A percentile compares a stretch with the other conserved stretches of the same genome.
phyloP scores from a whole-genome alignment of 805 yeast genomes.

The Candida sonorensis region DNA sequence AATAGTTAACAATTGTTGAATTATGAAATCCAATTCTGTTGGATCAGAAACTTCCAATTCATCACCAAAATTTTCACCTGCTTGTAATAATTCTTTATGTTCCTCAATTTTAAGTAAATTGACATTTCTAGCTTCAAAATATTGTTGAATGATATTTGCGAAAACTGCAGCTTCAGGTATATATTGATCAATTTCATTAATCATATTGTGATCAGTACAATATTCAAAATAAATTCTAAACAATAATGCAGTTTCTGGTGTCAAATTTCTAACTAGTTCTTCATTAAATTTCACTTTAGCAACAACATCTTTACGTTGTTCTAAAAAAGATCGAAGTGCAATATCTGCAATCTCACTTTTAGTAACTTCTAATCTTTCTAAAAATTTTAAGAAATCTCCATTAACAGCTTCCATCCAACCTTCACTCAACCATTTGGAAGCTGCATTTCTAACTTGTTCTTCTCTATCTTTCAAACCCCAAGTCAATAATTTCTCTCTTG shows the following conservation, averaged over 20 bases:
- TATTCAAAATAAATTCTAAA: slow-evolving; percentile 59
- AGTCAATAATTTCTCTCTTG: slow-evolving; percentile 59
- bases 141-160: slow-evolving; percentile 50
- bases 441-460: slow-evolving; percentile 61
- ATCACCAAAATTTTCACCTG: slow-evolving; percentile 11
- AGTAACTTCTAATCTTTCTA: slow-evolving; percentile 67
- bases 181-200: slow-evolving; percentile 53
- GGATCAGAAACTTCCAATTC: slow-evolving; percentile 35
- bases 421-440: slow-evolving; percentile 58
- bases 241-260: slow-evolving; percentile 70
- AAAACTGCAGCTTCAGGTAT: slow-evolving; percentile 77
- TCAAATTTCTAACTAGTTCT: slow-evolving; percentile 62
- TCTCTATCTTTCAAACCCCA: slow-evolving; percentile 93
- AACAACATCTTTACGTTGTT: slow-evolving; percentile 55
- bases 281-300: slow-evolving; percentile 52
- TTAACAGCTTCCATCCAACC: slow-evolving; percentile 67
- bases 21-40: slow-evolving; percentile 61
- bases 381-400: slow-evolving; percentile 63
- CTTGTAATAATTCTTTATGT: slow-evolving; percentile 12
- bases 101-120: slow-evolving; percentile 20
- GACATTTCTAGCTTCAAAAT: slow-evolving; percentile 42
- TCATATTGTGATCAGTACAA: slow-evolving; percentile 48
- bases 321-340: slow-evolving; percentile 60
- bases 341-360: slow-evolving; percentile 59
- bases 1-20: slow-evolving; percentile 63